Evolutionary conservation across 2,329 filamentous ascomycete genomes (phyloP), one percentile per base, ranked within the genome.

Genomic region (Fusarium tupiense): DNA sequence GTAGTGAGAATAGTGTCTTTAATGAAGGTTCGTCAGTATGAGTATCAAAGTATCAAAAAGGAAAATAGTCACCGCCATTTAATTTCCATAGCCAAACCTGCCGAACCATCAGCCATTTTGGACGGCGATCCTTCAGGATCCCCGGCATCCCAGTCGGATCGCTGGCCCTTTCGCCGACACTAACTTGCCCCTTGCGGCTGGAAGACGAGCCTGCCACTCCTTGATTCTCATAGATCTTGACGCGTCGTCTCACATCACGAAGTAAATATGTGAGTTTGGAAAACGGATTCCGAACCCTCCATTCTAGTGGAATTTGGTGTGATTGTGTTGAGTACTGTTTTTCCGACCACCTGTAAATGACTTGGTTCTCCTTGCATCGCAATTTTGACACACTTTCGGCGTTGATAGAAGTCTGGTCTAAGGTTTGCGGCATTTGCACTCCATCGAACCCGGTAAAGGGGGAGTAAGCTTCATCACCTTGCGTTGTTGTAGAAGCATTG

Each of bases 261-360:
- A 43, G 14, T 1, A 43, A 11, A 1, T 0, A 10, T 10, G 40
- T 0, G 8, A 43, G 14, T 43, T 0, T 43, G 13, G 40, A n/a
- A 22, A 8, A n/a, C 5, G 14, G 22, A n/a, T 43, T 9, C 8
- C 22, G 8, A 6, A 43, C 41, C 14, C 9, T n/a, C 41, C 3
- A n/a, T 11, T 43, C 40, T 0, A 43, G 2, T 16, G 22, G 14
- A 16, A 16, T 0, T 8, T 10, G 40, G 1, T 1, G 0, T 41
- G 1, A 1, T 6, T n/a, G 22, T 6, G 13, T 0, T 0, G 40
- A 17, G 22, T 1, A 0, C 1, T n/a, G 40, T 3, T 43, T 43
- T n/a, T n/a, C 0, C 0, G 41, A 43, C 41, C 41, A 43, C 5
- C 41, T 43, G 9, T 43, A 43, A 43, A 43, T 43, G 41, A 43